These are phyloP conservation scores for Pyrus bretschneideri DNA, from an alignment of 306 rosid genomes.

Conservation along the genomic window DNA sequence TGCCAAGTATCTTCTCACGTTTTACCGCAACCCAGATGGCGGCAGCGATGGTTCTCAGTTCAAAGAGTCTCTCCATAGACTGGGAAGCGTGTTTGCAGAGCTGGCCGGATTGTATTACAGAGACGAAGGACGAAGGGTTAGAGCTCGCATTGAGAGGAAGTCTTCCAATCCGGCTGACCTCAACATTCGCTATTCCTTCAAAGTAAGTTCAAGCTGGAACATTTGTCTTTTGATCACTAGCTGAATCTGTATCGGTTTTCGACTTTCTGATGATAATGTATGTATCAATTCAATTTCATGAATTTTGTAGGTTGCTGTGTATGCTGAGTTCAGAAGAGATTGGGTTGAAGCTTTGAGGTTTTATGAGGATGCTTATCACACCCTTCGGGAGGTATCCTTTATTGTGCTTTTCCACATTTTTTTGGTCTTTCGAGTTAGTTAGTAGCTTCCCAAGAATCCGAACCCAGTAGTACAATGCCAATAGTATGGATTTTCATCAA, in stretches of 20 bases:
- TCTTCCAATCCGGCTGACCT: slow-evolving; percentile 49
- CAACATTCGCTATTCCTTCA: slow-evolving; percentile 77
- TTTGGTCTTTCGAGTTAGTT: not conserved
- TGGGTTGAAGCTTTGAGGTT: slow-evolving; percentile 85
- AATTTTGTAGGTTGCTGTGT: slow-evolving; percentile 81
- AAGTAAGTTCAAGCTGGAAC: slow-evolving; percentile 36
- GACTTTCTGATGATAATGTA: slow-evolving; percentile 13
- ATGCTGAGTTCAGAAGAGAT: slow-evolving; percentile 89
- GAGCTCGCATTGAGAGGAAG: slow-evolving; percentile 73
- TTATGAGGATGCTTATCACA: slow-evolving; percentile 91
- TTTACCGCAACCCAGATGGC: slow-evolving; percentile 34
- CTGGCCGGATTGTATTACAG: slow-evolving; percentile 54
- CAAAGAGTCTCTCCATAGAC: slow-evolving; percentile 57
- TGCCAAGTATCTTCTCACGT: slow-evolving; percentile 48
- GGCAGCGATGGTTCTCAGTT: slow-evolving; percentile 39
- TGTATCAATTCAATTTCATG: slow-evolving; percentile 30
- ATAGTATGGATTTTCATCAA: not conserved
- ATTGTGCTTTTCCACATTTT: not conserved
- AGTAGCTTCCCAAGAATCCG: not conserved
- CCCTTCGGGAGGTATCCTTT: slow-evolving; percentile 64
- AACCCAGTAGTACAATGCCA: not conserved
- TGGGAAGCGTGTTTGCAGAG: slow-evolving; percentile 62
- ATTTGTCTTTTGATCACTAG: not conserved
- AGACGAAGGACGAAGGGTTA: slow-evolving; percentile 85
- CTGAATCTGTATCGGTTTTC: not conserved